These are phyloP conservation scores for Neurospora sp. DNA, from an alignment of 495 filamentous ascomycete genomes.

Conservation along the genomic window DNA sequence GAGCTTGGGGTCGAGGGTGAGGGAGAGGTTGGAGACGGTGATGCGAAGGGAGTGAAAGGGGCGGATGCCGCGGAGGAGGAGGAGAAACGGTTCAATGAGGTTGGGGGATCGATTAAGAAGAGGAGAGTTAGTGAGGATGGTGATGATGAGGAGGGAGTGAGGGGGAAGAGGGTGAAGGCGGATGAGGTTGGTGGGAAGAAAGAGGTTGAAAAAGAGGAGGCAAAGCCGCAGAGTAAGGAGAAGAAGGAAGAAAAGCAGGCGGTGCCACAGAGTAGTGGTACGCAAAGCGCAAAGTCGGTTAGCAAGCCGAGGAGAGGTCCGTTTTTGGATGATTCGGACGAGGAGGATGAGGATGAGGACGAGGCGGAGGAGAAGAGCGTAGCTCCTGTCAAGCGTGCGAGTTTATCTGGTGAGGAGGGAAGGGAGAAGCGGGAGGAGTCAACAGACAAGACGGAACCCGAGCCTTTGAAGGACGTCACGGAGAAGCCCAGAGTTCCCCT, in stretches of 20 bases:
- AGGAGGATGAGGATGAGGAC: constrained; percentile 6
- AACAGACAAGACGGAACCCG: neutral
- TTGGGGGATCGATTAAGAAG: constrained; percentile 32
- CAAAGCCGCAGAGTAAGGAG: neutral
- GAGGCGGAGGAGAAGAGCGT: neutral
- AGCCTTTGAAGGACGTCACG: neutral
- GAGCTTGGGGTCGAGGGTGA: neutral
- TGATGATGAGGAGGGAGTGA: neutral
- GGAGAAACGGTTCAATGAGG: constrained; percentile 42
- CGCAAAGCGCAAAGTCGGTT: constrained; percentile 1
- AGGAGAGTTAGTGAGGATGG: constrained; percentile 21
- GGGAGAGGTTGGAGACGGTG: too few species aligned
- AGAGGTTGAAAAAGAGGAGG: neutral
- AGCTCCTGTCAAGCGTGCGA: neutral
- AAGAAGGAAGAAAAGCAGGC: neutral
- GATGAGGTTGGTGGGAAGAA: neutral
- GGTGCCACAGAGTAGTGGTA: neutral
- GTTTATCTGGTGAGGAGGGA: neutral
- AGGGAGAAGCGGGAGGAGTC: constrained; percentile 3
- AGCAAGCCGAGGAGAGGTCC: constrained; percentile 14
- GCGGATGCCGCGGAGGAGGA: constrained; percentile 20
- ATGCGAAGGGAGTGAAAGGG: too few species aligned
- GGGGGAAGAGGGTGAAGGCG: neutral
- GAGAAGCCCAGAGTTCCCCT: constrained; percentile 5
- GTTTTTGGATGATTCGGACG: constrained; percentile 22